Evolutionary conservation across 2,329 filamentous ascomycete genomes (phyloP).

Genomic region (Massarina eburnea): DNA sequence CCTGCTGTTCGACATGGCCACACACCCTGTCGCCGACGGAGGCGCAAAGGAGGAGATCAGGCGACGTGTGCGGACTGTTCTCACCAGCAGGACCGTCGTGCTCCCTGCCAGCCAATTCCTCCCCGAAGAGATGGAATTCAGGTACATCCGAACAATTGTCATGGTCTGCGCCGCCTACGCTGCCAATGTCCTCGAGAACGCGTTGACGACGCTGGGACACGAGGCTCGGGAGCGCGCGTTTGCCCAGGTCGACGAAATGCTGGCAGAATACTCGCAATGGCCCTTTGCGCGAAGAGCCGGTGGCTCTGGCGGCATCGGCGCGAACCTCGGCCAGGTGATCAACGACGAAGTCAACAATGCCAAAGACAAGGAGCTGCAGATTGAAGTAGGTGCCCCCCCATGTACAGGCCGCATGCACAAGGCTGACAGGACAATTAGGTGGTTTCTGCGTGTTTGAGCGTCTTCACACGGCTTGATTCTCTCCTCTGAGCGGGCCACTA

Average conservation of each 20-base stretch:
- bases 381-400: constrained; percentile 81
- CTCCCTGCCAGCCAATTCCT: constrained; percentile 84
- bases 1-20: constrained; percentile 99
- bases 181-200: constrained; percentile 96
- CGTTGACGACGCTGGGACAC: constrained; percentile 88
- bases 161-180: constrained; percentile 99
- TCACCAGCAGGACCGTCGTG: constrained; percentile 92
- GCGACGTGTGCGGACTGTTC: constrained; percentile 84
- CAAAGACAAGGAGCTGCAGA: constrained; percentile 92
- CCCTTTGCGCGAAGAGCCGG: constrained; percentile 82
- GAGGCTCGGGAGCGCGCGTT: constrained; percentile 94
- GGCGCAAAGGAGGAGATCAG: constrained; percentile 98
- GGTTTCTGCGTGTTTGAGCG: constrained; percentile 92
- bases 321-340: constrained; percentile 86
- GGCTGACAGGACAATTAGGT: constrained; percentile 52
- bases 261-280: constrained; percentile 97
- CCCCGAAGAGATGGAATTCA: constrained; percentile 91
- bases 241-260: constrained; percentile 91
- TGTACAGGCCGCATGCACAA: not conserved
- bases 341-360: constrained; percentile 81
- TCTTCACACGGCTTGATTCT: constrained; percentile 96
- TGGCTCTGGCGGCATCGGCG: constrained; percentile 81
- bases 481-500: constrained; percentile 64
- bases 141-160: constrained; percentile 85
- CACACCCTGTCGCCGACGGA: constrained; percentile 92